phyloP scores from a whole-genome alignment of 106 monocot genomes.

The Allium cepa region DNA sequence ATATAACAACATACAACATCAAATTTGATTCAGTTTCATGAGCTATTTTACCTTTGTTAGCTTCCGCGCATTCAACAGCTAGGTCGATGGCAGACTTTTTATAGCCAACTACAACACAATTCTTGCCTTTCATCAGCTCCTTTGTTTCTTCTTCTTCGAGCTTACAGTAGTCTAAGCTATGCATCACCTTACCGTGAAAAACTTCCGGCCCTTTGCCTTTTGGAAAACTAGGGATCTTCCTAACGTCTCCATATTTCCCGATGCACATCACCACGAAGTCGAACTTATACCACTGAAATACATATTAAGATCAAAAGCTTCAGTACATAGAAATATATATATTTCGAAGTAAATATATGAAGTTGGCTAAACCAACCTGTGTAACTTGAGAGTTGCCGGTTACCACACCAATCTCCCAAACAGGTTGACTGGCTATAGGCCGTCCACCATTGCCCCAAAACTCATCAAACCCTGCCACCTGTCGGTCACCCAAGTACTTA shows the following conservation, averaged over 20 bases:
- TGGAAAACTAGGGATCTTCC: constrained; percentile 56
- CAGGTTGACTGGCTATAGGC: constrained; percentile 34
- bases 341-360: not conserved
- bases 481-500: constrained; percentile 32
- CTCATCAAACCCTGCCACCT: constrained; percentile 31
- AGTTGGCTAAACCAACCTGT: constrained; percentile 18
- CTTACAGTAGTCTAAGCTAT: constrained; percentile 78
- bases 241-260: constrained; percentile 77
- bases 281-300: constrained; percentile 58
- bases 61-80: constrained; percentile 70
- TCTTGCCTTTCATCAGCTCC: constrained; percentile 70
- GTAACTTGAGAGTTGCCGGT: constrained; percentile 25
- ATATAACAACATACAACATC: not conserved
- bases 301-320: no score
- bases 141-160: constrained; percentile 32
- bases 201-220: constrained; percentile 50
- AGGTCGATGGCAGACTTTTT: constrained; percentile 88
- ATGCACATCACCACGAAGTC: constrained; percentile 91
- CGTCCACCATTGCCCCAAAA: constrained; percentile 34
- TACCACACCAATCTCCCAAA: constrained; percentile 69
- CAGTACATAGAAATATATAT: not conserved
- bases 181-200: constrained; percentile 74
- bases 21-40: not conserved
- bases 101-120: constrained; percentile 74
- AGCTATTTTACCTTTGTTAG: constrained; percentile 52